phyloP scores from a whole-genome alignment of 768 basidiomycete species.

The Coprinopsis sp. region DNA sequence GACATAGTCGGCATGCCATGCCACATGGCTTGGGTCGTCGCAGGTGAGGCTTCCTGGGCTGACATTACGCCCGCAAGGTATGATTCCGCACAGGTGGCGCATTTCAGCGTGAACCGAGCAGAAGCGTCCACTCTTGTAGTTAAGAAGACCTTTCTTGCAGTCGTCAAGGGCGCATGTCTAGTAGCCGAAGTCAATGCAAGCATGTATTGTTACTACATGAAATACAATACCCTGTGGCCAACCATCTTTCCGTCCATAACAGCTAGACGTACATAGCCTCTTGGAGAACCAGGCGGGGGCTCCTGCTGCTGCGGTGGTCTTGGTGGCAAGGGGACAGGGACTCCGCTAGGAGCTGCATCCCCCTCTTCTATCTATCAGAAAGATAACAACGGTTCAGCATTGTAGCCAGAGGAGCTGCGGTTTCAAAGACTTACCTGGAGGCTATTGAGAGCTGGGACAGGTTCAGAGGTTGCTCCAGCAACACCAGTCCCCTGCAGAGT shows the following conservation, averaged over 20 bases:
- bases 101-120: constrained; percentile 19
- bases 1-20: constrained; percentile 14
- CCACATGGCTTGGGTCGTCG: constrained; percentile 12
- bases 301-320: no score
- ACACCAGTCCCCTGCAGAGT: not conserved
- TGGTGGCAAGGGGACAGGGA: not conserved
- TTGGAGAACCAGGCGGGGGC: not conserved
- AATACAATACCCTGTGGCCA: constrained; percentile 15
- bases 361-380: not conserved
- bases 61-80: constrained; percentile 15
- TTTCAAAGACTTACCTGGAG: no score
- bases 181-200: not conserved
- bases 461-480: no score
- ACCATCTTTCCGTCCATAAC: constrained; percentile 30
- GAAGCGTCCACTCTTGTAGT: constrained; percentile 28
- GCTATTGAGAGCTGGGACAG: no score
- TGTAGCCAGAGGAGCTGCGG: no score
- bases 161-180: constrained; percentile 20
- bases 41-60: constrained; percentile 14
- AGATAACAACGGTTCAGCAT: no score
- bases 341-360: not conserved
- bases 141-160: constrained; percentile 18
- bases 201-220: not conserved
- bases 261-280: constrained; percentile 22
- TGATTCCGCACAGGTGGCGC: constrained; percentile 18